Percentiles rank a stretch among this genome's conserved stretches.
Conservation (phyloP, 345 rosid species). For the Sisymbrium irio region DNA sequence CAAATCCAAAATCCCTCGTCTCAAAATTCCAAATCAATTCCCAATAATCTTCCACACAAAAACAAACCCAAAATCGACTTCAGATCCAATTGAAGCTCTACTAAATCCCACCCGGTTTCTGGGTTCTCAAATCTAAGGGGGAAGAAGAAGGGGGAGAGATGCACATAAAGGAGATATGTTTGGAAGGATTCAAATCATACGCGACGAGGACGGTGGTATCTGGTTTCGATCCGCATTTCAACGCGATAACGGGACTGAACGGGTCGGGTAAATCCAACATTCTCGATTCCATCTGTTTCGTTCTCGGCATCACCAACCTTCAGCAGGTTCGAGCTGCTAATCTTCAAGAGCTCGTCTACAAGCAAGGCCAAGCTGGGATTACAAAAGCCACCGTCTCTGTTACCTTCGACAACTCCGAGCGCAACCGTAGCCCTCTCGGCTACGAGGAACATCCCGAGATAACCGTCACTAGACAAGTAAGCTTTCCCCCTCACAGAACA, state of each 20-base stretch:
- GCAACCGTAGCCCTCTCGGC: conserved; percentile 81
- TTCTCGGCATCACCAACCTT: conserved; percentile 93
- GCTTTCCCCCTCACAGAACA: too few species aligned
- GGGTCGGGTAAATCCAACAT: conserved; percentile 99
- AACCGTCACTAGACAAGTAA: conserved; percentile 87
- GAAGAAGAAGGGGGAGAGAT: conserved; percentile 48
- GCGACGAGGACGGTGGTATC: conserved; percentile 93
- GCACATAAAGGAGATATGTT: conserved; percentile 83
- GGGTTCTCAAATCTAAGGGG: not conserved
- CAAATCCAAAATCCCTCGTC: conserved; percentile 1
- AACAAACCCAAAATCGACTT: not conserved
- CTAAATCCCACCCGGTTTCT: not conserved
- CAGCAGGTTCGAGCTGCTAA: conserved; percentile 98
- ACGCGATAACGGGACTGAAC: conserved; percentile 92
- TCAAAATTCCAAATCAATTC: conserved; percentile 10
- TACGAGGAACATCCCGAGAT: conserved; percentile 84
- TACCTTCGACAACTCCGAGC: conserved; percentile 81
- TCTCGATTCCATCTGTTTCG: conserved; percentile 96
- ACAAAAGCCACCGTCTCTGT: conserved; percentile 93
- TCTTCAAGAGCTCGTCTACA: conserved; percentile 97
- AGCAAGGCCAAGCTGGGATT: conserved; percentile 99
- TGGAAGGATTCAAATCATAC: conserved; percentile 96
- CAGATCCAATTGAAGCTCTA: conserved; percentile 13
- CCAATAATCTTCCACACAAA: not conserved
- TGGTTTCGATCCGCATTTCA: conserved; percentile 90